These are phyloP conservation scores for Rosellinia necatrix DNA, from an alignment of 2,329 filamentous ascomycete species.

Conservation along the genomic window DNA sequence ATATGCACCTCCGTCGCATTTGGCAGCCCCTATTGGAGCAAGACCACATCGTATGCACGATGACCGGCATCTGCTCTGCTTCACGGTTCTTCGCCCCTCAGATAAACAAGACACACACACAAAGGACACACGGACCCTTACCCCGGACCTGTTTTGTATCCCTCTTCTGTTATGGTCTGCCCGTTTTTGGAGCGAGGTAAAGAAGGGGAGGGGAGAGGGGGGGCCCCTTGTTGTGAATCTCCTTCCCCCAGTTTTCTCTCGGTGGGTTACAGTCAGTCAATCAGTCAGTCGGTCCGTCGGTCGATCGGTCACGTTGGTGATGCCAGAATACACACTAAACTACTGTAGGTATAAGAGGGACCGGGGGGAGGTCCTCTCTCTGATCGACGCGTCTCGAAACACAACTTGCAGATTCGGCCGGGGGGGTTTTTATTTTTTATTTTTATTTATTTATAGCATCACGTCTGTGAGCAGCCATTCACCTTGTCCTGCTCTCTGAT, in stretches of 20 bases:
- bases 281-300: background rate
- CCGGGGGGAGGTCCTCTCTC: background rate
- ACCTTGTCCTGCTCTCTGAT: background rate
- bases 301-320: slow-evolving; percentile 2
- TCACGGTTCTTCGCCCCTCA: slow-evolving; percentile 15
- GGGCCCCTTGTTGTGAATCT: slow-evolving; percentile 12
- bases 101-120: slow-evolving; percentile 24
- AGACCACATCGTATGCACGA: slow-evolving; percentile 26
- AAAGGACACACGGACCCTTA: too few species aligned
- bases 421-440: background rate
- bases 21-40: slow-evolving; percentile 20
- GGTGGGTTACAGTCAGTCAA: background rate
- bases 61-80: slow-evolving; percentile 29
- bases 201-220: background rate
- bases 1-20: slow-evolving; percentile 15
- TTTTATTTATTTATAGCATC: slow-evolving; percentile 26
- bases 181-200: slow-evolving; percentile 15
- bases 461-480: slow-evolving; percentile 5
- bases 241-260: slow-evolving; percentile 6
- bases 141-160: slow-evolving; percentile 3
- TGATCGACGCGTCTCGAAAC: slow-evolving; percentile 29
- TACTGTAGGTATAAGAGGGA: too few species aligned
- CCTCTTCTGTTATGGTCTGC: slow-evolving; percentile 15
- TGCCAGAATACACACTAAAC: too few species aligned
- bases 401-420: slow-evolving; percentile 17